Evolutionary conservation across 2,329 filamentous ascomycete genomes (phyloP), one percentile per base, ranked within the genome.

Genomic region (Diaporthe australafricana): DNA sequence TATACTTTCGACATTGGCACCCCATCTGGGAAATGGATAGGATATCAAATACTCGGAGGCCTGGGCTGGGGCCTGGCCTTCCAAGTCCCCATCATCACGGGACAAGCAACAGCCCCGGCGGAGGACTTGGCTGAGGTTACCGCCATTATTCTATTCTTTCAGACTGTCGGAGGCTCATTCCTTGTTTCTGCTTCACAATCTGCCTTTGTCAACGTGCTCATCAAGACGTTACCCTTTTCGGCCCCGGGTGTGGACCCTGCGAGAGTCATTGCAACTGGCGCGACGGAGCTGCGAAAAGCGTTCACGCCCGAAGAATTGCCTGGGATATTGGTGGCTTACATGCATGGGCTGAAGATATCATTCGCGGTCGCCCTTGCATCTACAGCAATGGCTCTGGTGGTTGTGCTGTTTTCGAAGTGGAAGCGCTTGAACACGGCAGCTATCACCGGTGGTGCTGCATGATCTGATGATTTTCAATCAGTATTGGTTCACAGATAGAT

Each of bases 271-370:
- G 68, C 74, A 1, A 81, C 80, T 0, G 84, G 84, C 25, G 83
- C 83, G 12, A 90, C 89, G 0, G 84, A 88, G 68, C 79, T 93
- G 25, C 84, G 87, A 74, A 62, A 62, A 5, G 80, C 81, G 2
- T 87, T 92, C 56, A 77, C 83, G 0, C 68, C 78, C 0, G 77
- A 86, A 32, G 83, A 82, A 71, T 78, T 91, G 0, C 75, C 79
- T 0, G 84, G 83, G 0, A 88, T 92, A 27, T 80, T 91, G 12
- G 68, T 76, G 0, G 88, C 87, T 0, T 93, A 93, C 80, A 91
- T 87, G 70, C 52, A 30, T 22, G 72, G 72, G 3, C 20, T 74
- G 9, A 74, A 72, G 47, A 66, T 57, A 4, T 50, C 70, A 0
- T 74, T 74, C 27, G 70, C 60, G 3, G 50, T 72, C 9, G 66